phyloP scores from a whole-genome alignment of 768 basidiomycete genomes.

The Hortiboletus flavorubellus region DNA sequence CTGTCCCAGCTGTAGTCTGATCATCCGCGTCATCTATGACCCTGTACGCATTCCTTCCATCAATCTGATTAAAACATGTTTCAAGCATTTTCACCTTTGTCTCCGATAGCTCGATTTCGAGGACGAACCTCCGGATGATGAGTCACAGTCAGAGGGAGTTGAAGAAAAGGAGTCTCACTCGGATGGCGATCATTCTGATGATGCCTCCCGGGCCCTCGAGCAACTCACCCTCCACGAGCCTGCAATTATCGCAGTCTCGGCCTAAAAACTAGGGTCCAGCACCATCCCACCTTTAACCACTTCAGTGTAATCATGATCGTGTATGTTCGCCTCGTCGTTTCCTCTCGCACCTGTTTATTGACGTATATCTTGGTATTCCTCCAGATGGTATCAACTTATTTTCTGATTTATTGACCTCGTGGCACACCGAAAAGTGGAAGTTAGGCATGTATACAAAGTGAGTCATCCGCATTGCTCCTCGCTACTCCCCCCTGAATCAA shows the following conservation, averaged over 20 bases:
- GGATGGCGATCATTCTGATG: slow-evolving; percentile 52
- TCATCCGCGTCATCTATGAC: slow-evolving; percentile 92
- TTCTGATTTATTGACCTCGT: background rate
- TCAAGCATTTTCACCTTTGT: no score
- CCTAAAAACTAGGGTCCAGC: slow-evolving; percentile 1
- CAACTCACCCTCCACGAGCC: slow-evolving; percentile 39
- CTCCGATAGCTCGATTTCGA: slow-evolving; percentile 72
- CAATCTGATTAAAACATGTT: background rate
- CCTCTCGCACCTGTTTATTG: background rate
- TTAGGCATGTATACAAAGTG: background rate
- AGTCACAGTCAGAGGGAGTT: slow-evolving; percentile 24
- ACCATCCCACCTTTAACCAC: background rate
- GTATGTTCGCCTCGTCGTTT: background rate
- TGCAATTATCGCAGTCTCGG: slow-evolving; percentile 14
- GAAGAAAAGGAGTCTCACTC: slow-evolving; percentile 38
- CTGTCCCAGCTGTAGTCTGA: slow-evolving; percentile 93
- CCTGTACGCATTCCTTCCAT: slow-evolving; percentile 57
- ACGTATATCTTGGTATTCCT: background rate
- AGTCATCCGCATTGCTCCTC: background rate
- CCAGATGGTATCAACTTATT: background rate
- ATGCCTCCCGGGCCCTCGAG: slow-evolving; percentile 49
- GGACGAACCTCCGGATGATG: slow-evolving; percentile 64
- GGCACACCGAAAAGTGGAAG: background rate
- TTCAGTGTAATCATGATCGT: background rate
- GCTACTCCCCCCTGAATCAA: background rate